These are phyloP conservation scores for Nephelium lappaceum DNA, from an alignment of 345 rosid species.

Conservation along the genomic window DNA sequence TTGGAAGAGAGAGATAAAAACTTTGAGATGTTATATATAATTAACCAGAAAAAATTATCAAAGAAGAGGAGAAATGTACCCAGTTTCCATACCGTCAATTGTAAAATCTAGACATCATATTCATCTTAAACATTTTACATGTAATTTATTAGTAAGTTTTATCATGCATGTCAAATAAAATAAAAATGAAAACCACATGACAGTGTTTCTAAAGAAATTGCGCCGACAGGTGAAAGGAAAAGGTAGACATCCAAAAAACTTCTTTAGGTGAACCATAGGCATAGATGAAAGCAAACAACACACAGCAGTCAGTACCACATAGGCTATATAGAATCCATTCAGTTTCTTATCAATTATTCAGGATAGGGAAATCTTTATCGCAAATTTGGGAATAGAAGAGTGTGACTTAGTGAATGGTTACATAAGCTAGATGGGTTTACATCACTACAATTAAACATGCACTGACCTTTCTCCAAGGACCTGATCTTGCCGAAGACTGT, in stretches of 20 bases:
- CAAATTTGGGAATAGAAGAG: neutral
- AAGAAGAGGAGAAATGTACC: neutral
- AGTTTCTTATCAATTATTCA: slow-evolving; percentile 8
- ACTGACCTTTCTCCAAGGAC: slow-evolving; percentile 91
- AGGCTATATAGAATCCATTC: neutral
- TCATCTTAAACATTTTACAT: slow-evolving; percentile 1
- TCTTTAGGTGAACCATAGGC: neutral
- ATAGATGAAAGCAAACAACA: neutral
- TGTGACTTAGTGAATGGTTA: neutral
- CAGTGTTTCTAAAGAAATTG: neutral
- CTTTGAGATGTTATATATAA: neutral
- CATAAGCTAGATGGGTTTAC: neutral
- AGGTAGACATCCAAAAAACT: neutral
- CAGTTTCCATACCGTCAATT: neutral
- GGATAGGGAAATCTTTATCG: neutral
- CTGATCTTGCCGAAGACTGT: slow-evolving; percentile 56
- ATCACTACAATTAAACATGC: neutral
- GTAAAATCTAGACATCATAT: neutral
- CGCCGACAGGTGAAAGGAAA: neutral
- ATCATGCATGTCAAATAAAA: neutral
- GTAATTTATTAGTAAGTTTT: neutral
- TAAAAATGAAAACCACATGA: neutral
- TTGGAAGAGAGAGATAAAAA: neutral
- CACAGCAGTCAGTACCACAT: neutral
- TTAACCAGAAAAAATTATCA: neutral